Evolutionary conservation across 371 early-diverging fungal genomes (phyloP), one percentile per base, ranked within the genome.

Genomic region (Actinomortierella wolfii): DNA sequence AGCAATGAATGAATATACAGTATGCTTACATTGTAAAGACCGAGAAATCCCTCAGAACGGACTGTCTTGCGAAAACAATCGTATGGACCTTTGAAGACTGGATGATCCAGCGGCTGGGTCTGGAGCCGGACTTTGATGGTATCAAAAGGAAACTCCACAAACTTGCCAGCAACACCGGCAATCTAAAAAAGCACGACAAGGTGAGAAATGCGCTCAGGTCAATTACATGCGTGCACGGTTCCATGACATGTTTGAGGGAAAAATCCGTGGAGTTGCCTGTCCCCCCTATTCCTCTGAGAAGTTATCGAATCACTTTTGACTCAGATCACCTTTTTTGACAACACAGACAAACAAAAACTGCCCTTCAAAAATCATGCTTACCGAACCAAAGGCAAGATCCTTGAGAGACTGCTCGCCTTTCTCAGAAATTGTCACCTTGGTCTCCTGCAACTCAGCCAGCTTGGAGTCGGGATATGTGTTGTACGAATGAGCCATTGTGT

Each of bases 81-180:
- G 45, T 87, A 54, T 1, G 97, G 94, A 18, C 96, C 96, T 24
- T 78, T 79, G 74, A 91, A 97, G 49, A 81, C 80, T 7, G 86
- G 86, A 18, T 76, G 71, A 43, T 84, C 81, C 54, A 89, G 66
- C 0, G 95, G 91, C 71, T 93, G 92, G 1, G 94, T 89, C 70
- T 98, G 98, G 49, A 97, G 86, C 9, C 97, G 88, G 23, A 96
- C 96, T 66, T 98, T 98, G 78, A 98, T 83, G 1, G 98, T 97
- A 82, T 98, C 98, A 76, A 97, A 96, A 17, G 98, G 98, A 74
- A 92, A 95, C 77, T 98, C 97, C 55, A 96, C 90, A 59, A 93
- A 79, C 84, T 97, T 97, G 68, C 95, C 95, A 44, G 89, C 82
- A 78, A 95, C 88, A 40, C 97, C 97, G 7, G 95, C 90, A 28